phyloP scores from a whole-genome alignment of 1,284 basidiomycete species.

The Microbotryum silenes-acaulis region DNA sequence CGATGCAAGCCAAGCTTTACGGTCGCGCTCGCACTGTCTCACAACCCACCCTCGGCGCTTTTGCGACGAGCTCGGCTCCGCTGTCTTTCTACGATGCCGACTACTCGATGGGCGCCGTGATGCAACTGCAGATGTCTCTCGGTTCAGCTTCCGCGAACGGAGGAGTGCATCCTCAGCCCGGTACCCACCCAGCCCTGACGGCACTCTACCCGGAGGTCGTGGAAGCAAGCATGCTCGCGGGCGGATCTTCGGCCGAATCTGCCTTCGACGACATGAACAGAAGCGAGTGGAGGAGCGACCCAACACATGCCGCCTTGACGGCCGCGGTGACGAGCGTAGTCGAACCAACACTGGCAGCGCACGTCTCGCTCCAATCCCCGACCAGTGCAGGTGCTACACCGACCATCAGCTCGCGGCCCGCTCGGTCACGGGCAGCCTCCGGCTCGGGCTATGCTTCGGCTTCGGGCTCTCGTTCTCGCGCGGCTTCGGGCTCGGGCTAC shows the following conservation, averaged over 20 bases:
- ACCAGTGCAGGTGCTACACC: neutral
- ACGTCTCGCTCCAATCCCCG: constrained; percentile 3
- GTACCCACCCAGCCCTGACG: no score
- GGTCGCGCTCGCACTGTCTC: no score
- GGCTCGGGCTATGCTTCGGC: constrained; percentile 25
- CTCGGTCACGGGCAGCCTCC: constrained; percentile 28
- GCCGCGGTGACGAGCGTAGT: constrained; percentile 4
- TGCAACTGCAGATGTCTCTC: constrained; percentile 8
- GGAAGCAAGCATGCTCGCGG: neutral
- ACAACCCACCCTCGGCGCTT: constrained; percentile 2
- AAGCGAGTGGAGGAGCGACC: neutral
- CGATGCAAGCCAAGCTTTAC: no score
- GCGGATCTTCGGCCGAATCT: neutral
- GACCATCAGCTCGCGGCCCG: constrained; percentile 11
- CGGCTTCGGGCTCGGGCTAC: constrained; percentile 30
- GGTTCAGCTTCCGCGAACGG: no score
- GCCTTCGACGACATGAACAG: neutral
- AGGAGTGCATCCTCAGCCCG: no score
- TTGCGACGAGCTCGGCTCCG: neutral
- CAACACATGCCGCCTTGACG: constrained; percentile 1
- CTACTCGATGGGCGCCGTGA: constrained; percentile 10
- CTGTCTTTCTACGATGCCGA: constrained; percentile 1
- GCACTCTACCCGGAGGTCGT: neutral
- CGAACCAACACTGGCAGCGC: neutral
- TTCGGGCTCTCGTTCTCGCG: constrained; percentile 29